Evolutionary conservation across 2,329 filamentous ascomycete species (phyloP).

Genomic region (Pyricularia sp.): DNA sequence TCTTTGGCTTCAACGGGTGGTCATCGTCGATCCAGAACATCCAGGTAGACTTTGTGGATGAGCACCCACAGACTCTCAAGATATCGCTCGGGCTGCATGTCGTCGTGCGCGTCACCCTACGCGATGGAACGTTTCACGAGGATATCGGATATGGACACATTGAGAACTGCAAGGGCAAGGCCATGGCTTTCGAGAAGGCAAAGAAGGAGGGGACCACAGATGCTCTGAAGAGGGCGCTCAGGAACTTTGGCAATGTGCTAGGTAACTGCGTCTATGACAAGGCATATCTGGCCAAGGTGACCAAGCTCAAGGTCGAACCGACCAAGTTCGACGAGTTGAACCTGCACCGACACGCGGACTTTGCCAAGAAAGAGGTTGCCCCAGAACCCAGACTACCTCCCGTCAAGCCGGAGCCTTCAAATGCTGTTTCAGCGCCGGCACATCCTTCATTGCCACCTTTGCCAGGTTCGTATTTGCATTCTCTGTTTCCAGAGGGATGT

Average conservation of each 20-base stretch:
- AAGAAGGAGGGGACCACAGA: constrained; percentile 98
- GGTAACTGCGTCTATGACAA: constrained; percentile 99
- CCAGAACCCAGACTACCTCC: constrained; percentile 5
- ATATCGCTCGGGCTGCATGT: constrained; percentile 83
- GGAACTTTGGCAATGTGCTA: constrained; percentile 90
- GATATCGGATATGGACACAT: constrained; percentile 96
- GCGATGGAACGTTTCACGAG: constrained; percentile 94
- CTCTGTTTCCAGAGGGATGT: neutral
- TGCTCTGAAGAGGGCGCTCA: constrained; percentile 77
- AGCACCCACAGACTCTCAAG: constrained; percentile 66
- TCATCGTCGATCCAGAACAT: constrained; percentile 92
- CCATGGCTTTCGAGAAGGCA: constrained; percentile 92
- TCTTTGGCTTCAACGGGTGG: constrained; percentile 98
- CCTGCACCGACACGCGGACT: constrained; percentile 75
- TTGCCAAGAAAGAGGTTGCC: constrained; percentile 48
- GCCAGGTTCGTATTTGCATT: neutral
- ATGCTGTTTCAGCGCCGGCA: constrained; percentile 6
- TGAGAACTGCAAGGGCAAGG: constrained; percentile 93
- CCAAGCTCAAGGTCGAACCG: constrained; percentile 73
- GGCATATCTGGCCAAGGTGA: constrained; percentile 82
- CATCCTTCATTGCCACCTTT: constrained; percentile 12
- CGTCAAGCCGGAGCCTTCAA: neutral
- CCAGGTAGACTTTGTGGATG: constrained; percentile 91
- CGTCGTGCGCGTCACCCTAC: constrained; percentile 80
- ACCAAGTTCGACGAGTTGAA: constrained; percentile 70